Evolutionary conservation across 176 grass and related monocot species (phyloP).

Genomic region (Alloteropsis semialata): DNA sequence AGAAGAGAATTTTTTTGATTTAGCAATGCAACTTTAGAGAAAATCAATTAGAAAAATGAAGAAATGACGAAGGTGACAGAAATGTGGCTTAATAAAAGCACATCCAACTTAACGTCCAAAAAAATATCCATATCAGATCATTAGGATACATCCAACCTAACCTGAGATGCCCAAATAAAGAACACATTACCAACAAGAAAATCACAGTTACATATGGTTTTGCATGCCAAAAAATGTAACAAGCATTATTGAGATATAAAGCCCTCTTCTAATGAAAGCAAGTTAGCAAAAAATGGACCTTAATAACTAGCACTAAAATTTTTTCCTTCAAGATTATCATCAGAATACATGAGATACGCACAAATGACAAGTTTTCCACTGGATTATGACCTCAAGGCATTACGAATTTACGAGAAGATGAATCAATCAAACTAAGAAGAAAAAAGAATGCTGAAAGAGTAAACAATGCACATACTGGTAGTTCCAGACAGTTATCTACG

Average conservation of each 20-base stretch:
- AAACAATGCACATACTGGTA: background rate
- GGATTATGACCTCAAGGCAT: background rate
- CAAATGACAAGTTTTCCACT: background rate
- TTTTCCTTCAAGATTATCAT: background rate
- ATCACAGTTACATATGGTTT: background rate
- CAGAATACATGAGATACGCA: background rate
- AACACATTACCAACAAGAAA: background rate
- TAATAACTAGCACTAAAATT: background rate
- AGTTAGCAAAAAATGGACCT: background rate
- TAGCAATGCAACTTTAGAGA: constrained; percentile 7
- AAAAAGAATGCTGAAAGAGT: background rate
- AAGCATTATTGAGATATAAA: background rate
- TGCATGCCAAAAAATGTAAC: background rate
- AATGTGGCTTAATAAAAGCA: background rate
- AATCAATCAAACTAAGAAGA: background rate
- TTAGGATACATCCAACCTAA: background rate
- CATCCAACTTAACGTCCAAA: background rate
- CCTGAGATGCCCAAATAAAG: background rate
- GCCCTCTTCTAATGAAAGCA: background rate
- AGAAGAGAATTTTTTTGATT: constrained; percentile 10
- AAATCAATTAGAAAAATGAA: constrained; percentile 5
- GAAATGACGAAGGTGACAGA: background rate
- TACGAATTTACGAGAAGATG: background rate
- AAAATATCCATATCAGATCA: background rate
- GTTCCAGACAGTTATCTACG: background rate